phyloP scores from a whole-genome alignment of 495 filamentous ascomycete species.

The Chaetomidium leptoderma region DNA sequence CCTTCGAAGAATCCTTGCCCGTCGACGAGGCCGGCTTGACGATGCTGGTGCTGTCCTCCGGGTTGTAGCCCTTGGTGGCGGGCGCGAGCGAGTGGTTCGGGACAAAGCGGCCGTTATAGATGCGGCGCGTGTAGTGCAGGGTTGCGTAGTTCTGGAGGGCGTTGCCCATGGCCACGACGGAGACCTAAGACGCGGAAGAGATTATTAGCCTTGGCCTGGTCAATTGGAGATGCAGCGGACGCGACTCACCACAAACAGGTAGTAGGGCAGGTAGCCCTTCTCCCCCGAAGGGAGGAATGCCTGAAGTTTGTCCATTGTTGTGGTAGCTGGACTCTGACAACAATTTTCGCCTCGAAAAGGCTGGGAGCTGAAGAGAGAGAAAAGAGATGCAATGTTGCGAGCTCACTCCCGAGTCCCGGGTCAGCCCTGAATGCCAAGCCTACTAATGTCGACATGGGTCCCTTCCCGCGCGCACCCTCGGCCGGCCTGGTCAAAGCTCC shows the following conservation, averaged over 20 bases:
- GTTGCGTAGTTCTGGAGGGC: conserved; percentile 75
- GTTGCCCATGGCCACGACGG: conserved; percentile 73
- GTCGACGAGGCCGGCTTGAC: conserved; percentile 46
- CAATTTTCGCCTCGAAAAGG: neutral
- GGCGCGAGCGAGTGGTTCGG: conserved; percentile 37
- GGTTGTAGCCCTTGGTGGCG: conserved; percentile 33
- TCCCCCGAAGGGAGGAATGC: conserved; percentile 37
- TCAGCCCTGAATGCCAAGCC: conserved; percentile 4
- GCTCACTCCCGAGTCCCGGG: neutral
- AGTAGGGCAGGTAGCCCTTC: conserved; percentile 47
- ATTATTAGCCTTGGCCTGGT: neutral
- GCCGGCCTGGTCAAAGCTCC: neutral
- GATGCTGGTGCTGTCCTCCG: conserved; percentile 42
- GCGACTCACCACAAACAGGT: conserved; percentile 45
- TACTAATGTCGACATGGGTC: neutral
- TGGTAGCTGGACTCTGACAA: neutral
- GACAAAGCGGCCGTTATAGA: conserved; percentile 62
- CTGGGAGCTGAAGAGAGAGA: no score
- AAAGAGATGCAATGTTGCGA: neutral
- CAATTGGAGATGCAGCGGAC: neutral
- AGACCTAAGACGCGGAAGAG: conserved; percentile 50
- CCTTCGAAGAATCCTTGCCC: conserved; percentile 45
- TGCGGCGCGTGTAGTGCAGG: conserved; percentile 64
- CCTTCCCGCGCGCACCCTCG: neutral
- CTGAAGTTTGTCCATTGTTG: conserved; percentile 37